phyloP scores from a whole-genome alignment of 768 basidiomycete species.

The Paxillus rubicundulus region DNA sequence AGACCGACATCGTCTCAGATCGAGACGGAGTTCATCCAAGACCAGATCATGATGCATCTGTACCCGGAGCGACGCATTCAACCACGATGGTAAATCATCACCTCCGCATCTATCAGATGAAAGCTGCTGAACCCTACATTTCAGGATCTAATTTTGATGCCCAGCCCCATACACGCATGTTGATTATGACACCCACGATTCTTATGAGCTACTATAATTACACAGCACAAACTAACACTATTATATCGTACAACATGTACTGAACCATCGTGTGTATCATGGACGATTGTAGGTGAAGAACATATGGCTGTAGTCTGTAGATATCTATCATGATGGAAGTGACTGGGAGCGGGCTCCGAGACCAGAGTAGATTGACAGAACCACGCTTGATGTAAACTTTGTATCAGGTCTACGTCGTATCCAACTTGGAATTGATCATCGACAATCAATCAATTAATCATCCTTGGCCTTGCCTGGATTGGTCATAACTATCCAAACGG shows the following conservation, averaged over 20 bases:
- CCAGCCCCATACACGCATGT: slow-evolving; percentile 1
- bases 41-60: slow-evolving; percentile 35
- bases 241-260: slow-evolving; percentile 20
- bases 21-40: slow-evolving; percentile 31
- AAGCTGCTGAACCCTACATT: background rate
- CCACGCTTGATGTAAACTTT: slow-evolving; percentile 25
- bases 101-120: background rate
- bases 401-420: slow-evolving; percentile 22
- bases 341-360: slow-evolving; percentile 7
- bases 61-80: slow-evolving; percentile 33
- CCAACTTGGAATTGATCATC: slow-evolving; percentile 35
- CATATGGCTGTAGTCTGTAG: no score
- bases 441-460: background rate
- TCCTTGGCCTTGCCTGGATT: slow-evolving; percentile 32
- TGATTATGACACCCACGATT: slow-evolving; percentile 9
- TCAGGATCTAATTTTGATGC: slow-evolving; percentile 21
- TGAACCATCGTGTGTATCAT: slow-evolving; percentile 12
- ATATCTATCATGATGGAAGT: slow-evolving; percentile 10
- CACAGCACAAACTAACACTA: slow-evolving; percentile 10
- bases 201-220: slow-evolving; percentile 13
- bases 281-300: background rate
- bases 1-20: slow-evolving; percentile 27
- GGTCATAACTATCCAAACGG: slow-evolving; percentile 26
- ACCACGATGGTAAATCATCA: slow-evolving; percentile 28
- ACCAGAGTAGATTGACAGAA: slow-evolving; percentile 19